phyloP scores from a whole-genome alignment of 345 rosid species.

The Gossypium raimondii region DNA sequence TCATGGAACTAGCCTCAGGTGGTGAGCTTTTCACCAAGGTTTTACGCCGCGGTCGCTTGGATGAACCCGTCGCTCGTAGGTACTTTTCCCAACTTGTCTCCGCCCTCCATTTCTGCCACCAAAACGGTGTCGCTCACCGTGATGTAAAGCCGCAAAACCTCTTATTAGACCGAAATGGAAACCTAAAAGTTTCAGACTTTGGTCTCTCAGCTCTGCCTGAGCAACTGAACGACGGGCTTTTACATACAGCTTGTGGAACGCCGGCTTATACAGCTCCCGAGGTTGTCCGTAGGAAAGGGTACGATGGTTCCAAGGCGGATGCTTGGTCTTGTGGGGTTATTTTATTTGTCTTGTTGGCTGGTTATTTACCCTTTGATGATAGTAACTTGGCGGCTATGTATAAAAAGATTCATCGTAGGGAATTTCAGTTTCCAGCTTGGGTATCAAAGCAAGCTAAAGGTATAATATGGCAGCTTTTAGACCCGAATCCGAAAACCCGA shows the following conservation, averaged over 20 bases:
- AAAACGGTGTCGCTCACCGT: slow-evolving; percentile 80
- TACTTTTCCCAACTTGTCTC: slow-evolving; percentile 74
- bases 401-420: slow-evolving; percentile 47
- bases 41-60: slow-evolving; percentile 40
- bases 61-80: slow-evolving; percentile 51
- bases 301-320: slow-evolving; percentile 72
- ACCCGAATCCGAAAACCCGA: slow-evolving; percentile 72
- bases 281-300: slow-evolving; percentile 42
- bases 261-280: slow-evolving; percentile 83
- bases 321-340: slow-evolving; percentile 96
- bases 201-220: slow-evolving; percentile 72
- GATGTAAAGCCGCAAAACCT: slow-evolving; percentile 87
- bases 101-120: slow-evolving; percentile 76
- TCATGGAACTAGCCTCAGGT: slow-evolving; percentile 74
- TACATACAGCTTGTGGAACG: slow-evolving; percentile 78
- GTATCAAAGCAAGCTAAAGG: slow-evolving; percentile 47
- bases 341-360: slow-evolving; percentile 52
- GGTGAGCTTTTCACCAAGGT: slow-evolving; percentile 62
- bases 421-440: slow-evolving; percentile 54
- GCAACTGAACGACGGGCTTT: slow-evolving; percentile 46
- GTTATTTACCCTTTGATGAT: slow-evolving; percentile 60
- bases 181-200: slow-evolving; percentile 73
- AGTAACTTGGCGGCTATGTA: slow-evolving; percentile 51
- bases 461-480: slow-evolving; percentile 55
- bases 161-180: slow-evolving; percentile 58